Conservation (phyloP, 306 rosid species). For the Cyamopsis tetragonoloba region DNA sequence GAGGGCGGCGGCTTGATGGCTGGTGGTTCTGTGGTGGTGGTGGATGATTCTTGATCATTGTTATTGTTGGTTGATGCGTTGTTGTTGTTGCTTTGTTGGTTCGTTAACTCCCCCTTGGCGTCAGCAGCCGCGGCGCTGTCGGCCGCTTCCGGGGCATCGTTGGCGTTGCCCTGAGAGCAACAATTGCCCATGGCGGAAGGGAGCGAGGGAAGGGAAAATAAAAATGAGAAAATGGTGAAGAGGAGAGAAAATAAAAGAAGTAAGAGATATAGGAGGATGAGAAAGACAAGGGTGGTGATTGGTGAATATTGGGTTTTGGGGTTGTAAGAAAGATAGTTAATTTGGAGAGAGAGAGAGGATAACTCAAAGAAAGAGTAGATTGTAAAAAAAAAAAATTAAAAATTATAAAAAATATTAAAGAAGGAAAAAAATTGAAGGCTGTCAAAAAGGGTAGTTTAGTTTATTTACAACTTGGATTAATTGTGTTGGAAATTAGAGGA, state of each 20-base stretch:
- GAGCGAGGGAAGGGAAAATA: slow-evolving; percentile 19
- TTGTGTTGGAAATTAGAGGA: slow-evolving; percentile 34
- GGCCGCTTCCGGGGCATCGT: slow-evolving; percentile 26
- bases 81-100: not conserved
- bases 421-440: not conserved
- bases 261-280: not conserved
- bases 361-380: not conserved
- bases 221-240: not conserved
- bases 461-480: slow-evolving; percentile 46
- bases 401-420: not conserved
- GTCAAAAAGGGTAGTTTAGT: slow-evolving; percentile 19
- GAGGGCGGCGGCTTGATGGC: slow-evolving; percentile 8
- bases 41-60: not conserved
- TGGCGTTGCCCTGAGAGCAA: slow-evolving; percentile 64
- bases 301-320: slow-evolving; percentile 41
- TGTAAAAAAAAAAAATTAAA: not conserved
- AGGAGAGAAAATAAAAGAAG: not conserved
- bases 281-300: slow-evolving; percentile 32
- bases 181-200: slow-evolving; percentile 80
- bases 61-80: not conserved
- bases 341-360: slow-evolving; percentile 4
- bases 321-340: slow-evolving; percentile 30
- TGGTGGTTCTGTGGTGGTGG: slow-evolving; percentile 6
- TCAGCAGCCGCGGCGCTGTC: not conserved
- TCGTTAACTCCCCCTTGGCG: slow-evolving; percentile 38